These are phyloP conservation scores for Cenchrus purpureus DNA, from an alignment of 176 grass and related monocot species.

Conservation along the genomic window DNA sequence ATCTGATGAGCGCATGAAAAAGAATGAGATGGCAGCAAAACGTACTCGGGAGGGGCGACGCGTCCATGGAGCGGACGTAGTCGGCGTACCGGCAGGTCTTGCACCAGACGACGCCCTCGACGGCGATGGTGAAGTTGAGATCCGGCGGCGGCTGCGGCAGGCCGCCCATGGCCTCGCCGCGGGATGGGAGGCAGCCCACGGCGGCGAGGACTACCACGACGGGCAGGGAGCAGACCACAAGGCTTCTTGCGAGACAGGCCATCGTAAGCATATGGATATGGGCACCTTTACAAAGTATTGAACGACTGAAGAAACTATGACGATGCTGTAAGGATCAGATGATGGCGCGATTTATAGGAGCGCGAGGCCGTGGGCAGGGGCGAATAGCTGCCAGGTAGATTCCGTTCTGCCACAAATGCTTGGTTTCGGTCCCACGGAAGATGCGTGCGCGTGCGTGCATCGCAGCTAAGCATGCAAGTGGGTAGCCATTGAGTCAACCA, in stretches of 20 bases:
- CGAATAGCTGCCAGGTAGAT: neutral
- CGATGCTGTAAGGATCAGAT: neutral
- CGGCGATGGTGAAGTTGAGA: slow-evolving; percentile 54
- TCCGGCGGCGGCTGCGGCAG: slow-evolving; percentile 42
- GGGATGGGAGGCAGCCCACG: neutral
- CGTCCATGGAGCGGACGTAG: slow-evolving; percentile 30
- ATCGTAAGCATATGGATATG: neutral
- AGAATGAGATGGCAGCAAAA: too few relatives aligned
- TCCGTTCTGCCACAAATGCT: neutral
- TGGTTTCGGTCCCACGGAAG: neutral
- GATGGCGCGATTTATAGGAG: slow-evolving; percentile 25
- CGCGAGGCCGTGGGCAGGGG: neutral
- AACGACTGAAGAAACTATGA: neutral
- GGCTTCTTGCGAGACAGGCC: slow-evolving; percentile 21
- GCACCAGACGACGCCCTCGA: slow-evolving; percentile 52
- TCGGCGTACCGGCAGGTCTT: slow-evolving; percentile 42
- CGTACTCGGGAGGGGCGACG: slow-evolving; percentile 49
- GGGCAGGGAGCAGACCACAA: slow-evolving; percentile 13
- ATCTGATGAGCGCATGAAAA: neutral
- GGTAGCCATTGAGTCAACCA: too few relatives aligned
- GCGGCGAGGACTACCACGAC: slow-evolving; percentile 6
- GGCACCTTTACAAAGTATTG: neutral
- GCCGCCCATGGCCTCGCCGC: slow-evolving; percentile 38
- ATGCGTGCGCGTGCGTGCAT: neutral
- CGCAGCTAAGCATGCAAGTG: too few relatives aligned